Evolutionary conservation across 768 basidiomycete genomes (phyloP).

Genomic region (Boletus speciosus): DNA sequence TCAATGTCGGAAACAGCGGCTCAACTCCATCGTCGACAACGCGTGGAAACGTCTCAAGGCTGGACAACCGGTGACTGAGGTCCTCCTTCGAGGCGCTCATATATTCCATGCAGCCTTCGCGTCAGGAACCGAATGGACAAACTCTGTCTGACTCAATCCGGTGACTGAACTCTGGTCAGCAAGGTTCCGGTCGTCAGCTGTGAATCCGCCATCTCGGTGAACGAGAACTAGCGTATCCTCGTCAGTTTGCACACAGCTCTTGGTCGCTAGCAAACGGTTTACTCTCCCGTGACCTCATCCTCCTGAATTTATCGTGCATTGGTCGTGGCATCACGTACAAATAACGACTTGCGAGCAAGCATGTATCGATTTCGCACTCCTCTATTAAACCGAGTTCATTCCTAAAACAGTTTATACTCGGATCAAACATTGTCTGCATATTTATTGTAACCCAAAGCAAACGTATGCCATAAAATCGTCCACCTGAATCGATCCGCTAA

Average conservation of each 20-base stretch:
- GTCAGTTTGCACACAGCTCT: neutral
- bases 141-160: neutral
- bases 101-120: too few relatives aligned
- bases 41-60: too few relatives aligned
- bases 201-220: neutral
- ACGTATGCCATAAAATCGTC: constrained; percentile 7
- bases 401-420: constrained; percentile 19
- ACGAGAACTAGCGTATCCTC: neutral
- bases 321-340: constrained; percentile 25
- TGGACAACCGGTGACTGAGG: neutral
- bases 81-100: neutral
- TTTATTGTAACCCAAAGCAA: constrained; percentile 8
- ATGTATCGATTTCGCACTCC: constrained; percentile 15
- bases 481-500: neutral
- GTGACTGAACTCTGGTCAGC: neutral
- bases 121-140: neutral
- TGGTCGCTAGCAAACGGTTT: neutral
- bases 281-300: constrained; percentile 22
- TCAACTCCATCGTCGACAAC: too few relatives aligned
- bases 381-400: constrained; percentile 14
- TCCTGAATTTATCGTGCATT: constrained; percentile 24
- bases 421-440: constrained; percentile 22
- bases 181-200: constrained; percentile 2
- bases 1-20: too few relatives aligned
- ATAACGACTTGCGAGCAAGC: constrained; percentile 12